These are phyloP conservation scores for Rhizopus arrhizus DNA, from an alignment of 371 early-diverging fungal species.

Conservation along the genomic window DNA sequence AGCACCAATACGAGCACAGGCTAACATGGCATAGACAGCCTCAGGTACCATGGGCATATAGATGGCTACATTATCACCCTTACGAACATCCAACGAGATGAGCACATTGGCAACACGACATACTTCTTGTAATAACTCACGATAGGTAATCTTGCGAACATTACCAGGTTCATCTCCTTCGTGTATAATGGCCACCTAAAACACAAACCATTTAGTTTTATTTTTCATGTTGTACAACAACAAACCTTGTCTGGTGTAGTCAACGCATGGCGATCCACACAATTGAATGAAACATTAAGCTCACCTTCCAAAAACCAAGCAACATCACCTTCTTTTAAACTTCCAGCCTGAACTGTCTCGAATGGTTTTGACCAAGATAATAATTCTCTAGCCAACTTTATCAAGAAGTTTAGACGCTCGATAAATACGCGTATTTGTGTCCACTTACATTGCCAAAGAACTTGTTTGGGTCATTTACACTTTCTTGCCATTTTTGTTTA, in stretches of 20 bases:
- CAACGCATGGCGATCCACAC: conserved; percentile 92
- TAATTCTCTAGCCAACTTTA: conserved; percentile 66
- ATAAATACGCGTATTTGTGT: background rate
- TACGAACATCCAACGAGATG: conserved; percentile 74
- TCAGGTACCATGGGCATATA: conserved; percentile 99
- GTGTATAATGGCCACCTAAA: conserved; percentile 86
- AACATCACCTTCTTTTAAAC: conserved; percentile 74
- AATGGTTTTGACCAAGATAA: conserved; percentile 80
- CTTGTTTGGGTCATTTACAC: conserved; percentile 67
- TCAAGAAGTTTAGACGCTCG: background rate
- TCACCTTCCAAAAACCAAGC: conserved; percentile 93
- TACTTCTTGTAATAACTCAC: conserved; percentile 79
- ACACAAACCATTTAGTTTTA: too few relatives aligned
- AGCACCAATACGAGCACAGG: conserved; percentile 92
- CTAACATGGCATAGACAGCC: conserved; percentile 89
- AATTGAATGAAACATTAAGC: conserved; percentile 93
- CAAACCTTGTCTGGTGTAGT: conserved; percentile 62
- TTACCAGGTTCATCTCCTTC: conserved; percentile 88
- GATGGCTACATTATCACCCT: conserved; percentile 91
- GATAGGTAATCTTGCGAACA: conserved; percentile 79
- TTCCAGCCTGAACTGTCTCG: conserved; percentile 61
- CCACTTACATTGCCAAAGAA: conserved; percentile 77
- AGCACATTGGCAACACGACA: conserved; percentile 84
- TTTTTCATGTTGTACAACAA: background rate
- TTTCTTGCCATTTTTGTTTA: conserved; percentile 67